These are phyloP conservation scores for Citrus hindsii DNA, from an alignment of 345 rosid genomes.

Conservation along the genomic window DNA sequence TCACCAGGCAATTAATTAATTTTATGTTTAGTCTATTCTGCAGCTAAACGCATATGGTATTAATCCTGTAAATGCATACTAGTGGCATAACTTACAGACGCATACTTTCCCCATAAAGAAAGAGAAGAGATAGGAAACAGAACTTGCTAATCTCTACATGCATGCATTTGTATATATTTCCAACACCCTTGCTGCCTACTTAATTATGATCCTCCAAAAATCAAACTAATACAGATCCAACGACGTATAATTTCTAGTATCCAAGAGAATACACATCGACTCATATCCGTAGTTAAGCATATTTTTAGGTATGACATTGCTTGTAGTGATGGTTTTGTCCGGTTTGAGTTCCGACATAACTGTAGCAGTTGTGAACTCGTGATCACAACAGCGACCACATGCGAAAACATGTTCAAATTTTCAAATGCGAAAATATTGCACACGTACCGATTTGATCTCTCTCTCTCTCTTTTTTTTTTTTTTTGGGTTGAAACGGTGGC, in stretches of 20 bases:
- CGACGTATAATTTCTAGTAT: slow-evolving; percentile 10
- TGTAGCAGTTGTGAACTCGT: slow-evolving; percentile 29
- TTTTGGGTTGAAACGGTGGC: background rate
- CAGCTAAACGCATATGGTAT: background rate
- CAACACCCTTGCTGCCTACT: slow-evolving; percentile 22
- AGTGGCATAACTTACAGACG: background rate
- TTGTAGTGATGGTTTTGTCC: slow-evolving; percentile 20
- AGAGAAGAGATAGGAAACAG: slow-evolving; percentile 13
- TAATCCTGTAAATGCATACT: background rate
- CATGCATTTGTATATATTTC: background rate
- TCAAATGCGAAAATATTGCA: background rate
- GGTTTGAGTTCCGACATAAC: slow-evolving; percentile 16
- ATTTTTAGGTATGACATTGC: slow-evolving; percentile 24
- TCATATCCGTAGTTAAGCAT: background rate
- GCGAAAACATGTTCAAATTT: background rate
- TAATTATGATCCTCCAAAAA: slow-evolving; percentile 4
- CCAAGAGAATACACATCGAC: slow-evolving; percentile 1
- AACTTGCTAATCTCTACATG: background rate
- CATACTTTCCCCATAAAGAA: slow-evolving; percentile 20
- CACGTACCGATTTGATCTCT: background rate
- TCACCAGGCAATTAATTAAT: background rate
- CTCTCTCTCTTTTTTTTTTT: background rate
- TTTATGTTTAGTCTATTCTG: background rate
- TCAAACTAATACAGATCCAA: slow-evolving; percentile 9
- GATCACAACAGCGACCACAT: slow-evolving; percentile 11